phyloP scores from a whole-genome alignment of 106 monocot genomes.

The Alisma plantagoaquatica region DNA sequence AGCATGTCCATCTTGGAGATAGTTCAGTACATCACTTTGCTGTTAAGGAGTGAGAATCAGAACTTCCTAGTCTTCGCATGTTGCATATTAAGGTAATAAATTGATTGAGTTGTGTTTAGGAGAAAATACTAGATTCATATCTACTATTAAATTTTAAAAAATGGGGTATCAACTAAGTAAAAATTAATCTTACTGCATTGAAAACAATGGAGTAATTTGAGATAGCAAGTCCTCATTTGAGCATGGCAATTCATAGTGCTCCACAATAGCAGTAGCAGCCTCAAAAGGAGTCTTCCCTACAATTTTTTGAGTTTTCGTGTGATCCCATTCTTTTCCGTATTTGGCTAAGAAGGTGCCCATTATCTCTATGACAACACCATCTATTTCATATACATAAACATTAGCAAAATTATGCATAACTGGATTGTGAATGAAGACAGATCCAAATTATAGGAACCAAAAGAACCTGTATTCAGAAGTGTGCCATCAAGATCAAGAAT shows the following conservation, averaged over 20 bases:
- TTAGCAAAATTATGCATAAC: neutral
- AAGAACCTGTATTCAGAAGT: conserved; percentile 67
- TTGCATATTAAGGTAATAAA: no score
- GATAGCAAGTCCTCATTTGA: conserved; percentile 52
- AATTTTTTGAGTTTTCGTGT: conserved; percentile 36
- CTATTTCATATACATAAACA: conserved; percentile 16
- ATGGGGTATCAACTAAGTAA: neutral
- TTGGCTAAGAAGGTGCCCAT: conserved; percentile 34
- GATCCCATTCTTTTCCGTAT: conserved; percentile 65
- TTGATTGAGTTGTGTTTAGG: no score
- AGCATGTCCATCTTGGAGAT: neutral
- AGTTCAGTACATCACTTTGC: no score
- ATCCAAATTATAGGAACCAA: neutral
- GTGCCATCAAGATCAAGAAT: conserved; percentile 83
- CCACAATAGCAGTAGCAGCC: conserved; percentile 41
- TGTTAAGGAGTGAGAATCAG: no score
- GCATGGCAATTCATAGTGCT: conserved; percentile 65
- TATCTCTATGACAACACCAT: conserved; percentile 49
- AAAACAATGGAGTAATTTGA: conserved; percentile 46
- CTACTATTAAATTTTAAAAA: no score
- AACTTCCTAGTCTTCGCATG: no score
- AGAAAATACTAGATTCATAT: no score
- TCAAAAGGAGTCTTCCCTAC: conserved; percentile 61
- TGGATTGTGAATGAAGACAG: neutral
- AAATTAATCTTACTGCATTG: conserved; percentile 29